Base-by-base conservation (phyloP, 352 stramenopile species). In the Chrysophaeum taylorii region DNA sequence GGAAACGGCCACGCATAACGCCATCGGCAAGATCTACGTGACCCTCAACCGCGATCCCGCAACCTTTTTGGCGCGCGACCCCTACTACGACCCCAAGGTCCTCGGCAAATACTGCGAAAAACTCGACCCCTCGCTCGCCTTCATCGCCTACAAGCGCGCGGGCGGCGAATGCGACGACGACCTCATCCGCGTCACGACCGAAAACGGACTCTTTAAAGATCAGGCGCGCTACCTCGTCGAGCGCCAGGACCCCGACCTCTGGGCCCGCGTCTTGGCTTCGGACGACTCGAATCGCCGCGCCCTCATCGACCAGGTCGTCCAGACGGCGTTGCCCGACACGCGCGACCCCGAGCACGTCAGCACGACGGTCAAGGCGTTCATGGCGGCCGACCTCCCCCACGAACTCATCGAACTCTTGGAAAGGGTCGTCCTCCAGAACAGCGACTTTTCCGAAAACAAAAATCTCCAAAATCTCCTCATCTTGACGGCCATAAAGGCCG, bases 1-100 rank as follows among this genome's bases (percentile, higher is more conserved):
- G 16, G 94, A 99, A 76, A 92, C 92, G 33, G 93, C 94, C 41
- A 98, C 94, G 21, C 96, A 99, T 86, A 99, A 99, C 79, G 94
- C 95, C 42, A 92, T 99, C 57, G 96, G 95, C 80, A 99, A 99
- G 89, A 99, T 99, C 81, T 99, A 99, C 87, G 94, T 99, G 57
- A 98, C 94, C 38, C 83, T 98, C 70, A 99, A 99, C 85, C 92
- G 95, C 76, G 95, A 99, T 71, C 94, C 96, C 12, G 93, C 98
- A 79, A 89, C 96, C 70, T 99, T 99, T 82, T 84, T 99, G 79
- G 90, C 89, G 50, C 99, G 98, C 88, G 99, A 99, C 84, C 96
- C 98, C 88, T 99, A 98, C 78, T 99, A 99, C 84, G 94, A 99
- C 78, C 96, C 94, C 27, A 90, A 93, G 72, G 92, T 99, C 52